phyloP scores from a whole-genome alignment of 306 rosid genomes.

The Lathyrus oleraceus region DNA sequence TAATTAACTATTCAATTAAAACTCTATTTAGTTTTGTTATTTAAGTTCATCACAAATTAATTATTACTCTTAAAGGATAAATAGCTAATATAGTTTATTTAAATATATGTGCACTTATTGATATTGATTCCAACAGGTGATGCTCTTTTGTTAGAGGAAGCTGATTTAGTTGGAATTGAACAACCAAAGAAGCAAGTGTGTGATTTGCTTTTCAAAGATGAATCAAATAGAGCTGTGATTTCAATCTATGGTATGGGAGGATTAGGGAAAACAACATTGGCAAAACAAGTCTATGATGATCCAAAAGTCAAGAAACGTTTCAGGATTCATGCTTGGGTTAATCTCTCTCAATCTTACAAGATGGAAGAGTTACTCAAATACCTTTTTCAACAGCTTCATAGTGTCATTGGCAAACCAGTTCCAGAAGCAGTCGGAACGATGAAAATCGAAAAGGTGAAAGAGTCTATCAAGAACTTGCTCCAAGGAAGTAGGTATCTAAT shows the following conservation, averaged over 20 bases:
- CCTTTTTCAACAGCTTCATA: constrained; percentile 49
- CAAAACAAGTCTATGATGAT: constrained; percentile 56
- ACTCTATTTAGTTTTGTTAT: no score
- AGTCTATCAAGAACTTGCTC: constrained; percentile 43
- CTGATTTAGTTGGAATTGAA: constrained; percentile 68
- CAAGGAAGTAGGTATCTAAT: constrained; percentile 50
- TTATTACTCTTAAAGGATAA: not conserved
- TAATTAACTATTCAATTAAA: no score
- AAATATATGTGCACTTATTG: no score
- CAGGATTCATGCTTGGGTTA: constrained; percentile 56
- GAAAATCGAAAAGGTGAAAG: constrained; percentile 39
- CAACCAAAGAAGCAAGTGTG: constrained; percentile 46
- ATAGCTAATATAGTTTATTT: not conserved
- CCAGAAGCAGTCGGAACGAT: constrained; percentile 44
- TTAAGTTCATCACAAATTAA: no score
- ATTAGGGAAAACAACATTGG: constrained; percentile 56
- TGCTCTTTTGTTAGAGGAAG: constrained; percentile 64
- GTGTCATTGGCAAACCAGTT: constrained; percentile 49
- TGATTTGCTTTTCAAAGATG: constrained; percentile 47
- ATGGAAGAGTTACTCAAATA: constrained; percentile 44
- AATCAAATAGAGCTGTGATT: constrained; percentile 40
- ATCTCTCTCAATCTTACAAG: constrained; percentile 38
- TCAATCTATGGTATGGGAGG: constrained; percentile 65
- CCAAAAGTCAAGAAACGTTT: constrained; percentile 49
- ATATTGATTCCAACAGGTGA: constrained; percentile 40